Evolutionary conservation across 805 yeast species (phyloP).

Genomic region (Kuraishia borneana): DNA sequence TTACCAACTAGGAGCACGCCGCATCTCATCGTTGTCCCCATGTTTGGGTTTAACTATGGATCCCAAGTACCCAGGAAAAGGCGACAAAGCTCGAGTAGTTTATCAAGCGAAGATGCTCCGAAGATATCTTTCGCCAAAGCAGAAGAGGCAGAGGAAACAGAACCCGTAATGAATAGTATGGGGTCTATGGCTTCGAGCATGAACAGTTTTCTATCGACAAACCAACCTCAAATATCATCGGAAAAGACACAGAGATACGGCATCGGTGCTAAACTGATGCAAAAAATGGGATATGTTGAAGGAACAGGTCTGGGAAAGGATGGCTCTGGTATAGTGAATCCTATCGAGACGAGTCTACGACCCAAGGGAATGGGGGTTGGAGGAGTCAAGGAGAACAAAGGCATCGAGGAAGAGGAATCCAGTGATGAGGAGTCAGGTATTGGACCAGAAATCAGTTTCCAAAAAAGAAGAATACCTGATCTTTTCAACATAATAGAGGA

Average conservation of each 20-base stretch:
- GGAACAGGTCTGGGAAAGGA: conserved; percentile 80
- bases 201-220: no score
- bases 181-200: no score
- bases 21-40: no score
- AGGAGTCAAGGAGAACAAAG: conserved; percentile 29
- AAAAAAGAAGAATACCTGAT: conserved; percentile 11
- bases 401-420: conserved; percentile 8
- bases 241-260: conserved; percentile 38
- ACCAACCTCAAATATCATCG: no score
- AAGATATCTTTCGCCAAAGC: no score
- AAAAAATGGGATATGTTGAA: conserved; percentile 76
- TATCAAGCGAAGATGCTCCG: no score
- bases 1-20: no score
- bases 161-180: no score
- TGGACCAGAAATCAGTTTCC: background rate
- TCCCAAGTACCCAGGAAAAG: no score
- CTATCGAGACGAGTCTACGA: conserved; percentile 60
- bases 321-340: conserved; percentile 67
- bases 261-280: conserved; percentile 69
- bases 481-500: conserved; percentile 24
- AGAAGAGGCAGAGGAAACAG: no score
- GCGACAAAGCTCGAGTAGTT: no score
- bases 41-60: no score
- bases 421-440: conserved; percentile 13
- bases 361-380: conserved; percentile 72